Evolutionary conservation across 306 rosid genomes (phyloP).

Genomic region (Alnus glutinosa): DNA sequence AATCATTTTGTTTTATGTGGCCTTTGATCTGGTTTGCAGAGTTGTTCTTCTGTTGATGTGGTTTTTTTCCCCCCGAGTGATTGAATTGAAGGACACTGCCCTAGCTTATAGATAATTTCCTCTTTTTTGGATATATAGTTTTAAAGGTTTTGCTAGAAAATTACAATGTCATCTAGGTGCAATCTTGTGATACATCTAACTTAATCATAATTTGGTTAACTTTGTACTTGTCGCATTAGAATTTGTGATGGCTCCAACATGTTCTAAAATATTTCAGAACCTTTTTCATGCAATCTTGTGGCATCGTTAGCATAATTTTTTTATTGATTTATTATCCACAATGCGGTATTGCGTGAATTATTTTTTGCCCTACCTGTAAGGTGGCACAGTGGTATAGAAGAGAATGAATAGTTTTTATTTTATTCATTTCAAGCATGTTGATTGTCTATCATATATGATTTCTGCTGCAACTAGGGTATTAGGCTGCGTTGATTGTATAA

Average conservation of each 20-base stretch:
- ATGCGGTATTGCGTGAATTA: not conserved
- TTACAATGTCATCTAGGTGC: not conserved
- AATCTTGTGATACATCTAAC: not conserved
- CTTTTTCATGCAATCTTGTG: not conserved
- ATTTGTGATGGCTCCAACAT: not conserved
- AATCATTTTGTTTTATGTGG: not conserved
- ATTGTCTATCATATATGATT: not conserved
- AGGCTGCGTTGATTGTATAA: slow-evolving; percentile 1
- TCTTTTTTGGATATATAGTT: not conserved
- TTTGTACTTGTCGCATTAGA: not conserved
- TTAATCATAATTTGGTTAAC: not conserved
- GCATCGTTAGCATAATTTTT: not conserved
- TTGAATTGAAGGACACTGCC: not conserved
- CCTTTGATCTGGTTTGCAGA: not conserved
- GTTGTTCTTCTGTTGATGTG: not conserved
- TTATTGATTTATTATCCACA: not conserved
- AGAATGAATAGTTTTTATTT: not conserved
- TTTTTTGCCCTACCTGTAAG: not conserved
- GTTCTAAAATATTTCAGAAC: not conserved
- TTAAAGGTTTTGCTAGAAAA: not conserved
- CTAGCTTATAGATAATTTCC: not conserved
- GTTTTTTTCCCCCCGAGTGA: not conserved
- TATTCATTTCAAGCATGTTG: not conserved
- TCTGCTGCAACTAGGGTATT: not conserved
- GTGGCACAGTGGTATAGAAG: not conserved